phyloP scores from a whole-genome alignment of 2,329 filamentous ascomycete species.

The Fusarium temperatum region DNA sequence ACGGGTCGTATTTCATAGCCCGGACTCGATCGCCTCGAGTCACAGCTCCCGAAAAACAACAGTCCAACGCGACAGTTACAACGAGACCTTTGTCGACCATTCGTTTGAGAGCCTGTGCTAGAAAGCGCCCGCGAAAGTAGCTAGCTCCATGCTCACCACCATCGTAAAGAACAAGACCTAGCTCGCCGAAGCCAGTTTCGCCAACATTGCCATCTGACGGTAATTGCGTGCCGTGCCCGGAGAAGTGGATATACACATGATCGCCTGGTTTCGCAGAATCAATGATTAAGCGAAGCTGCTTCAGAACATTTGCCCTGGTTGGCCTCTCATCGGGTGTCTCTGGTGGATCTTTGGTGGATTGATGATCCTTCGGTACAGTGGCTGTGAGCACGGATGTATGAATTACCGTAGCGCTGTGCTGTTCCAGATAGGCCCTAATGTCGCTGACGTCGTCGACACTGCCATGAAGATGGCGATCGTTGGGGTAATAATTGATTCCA shows the following conservation, averaged over 20 bases:
- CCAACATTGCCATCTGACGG: neutral
- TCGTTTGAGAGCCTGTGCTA: neutral
- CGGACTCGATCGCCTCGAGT: neutral
- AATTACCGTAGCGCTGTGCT: neutral
- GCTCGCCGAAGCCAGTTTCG: neutral
- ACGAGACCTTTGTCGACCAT: neutral
- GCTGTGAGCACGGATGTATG: neutral
- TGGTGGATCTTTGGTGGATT: neutral
- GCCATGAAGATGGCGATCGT: neutral
- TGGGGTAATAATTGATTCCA: neutral
- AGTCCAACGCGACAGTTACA: neutral
- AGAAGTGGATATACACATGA: neutral
- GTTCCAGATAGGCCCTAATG: neutral
- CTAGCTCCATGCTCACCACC: neutral
- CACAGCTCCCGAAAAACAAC: neutral
- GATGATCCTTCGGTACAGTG: neutral
- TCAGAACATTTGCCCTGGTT: neutral
- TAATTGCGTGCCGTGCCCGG: neutral
- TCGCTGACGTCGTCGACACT: neutral
- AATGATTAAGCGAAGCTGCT: neutral
- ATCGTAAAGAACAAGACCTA: rapidly evolving
- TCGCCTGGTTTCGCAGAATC: neutral
- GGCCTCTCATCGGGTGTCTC: neutral
- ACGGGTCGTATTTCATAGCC: neutral
- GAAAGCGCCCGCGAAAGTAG: neutral